Evolutionary conservation across 2,329 filamentous ascomycete genomes (phyloP).

Genomic region (Aspergillus oerlinghausenensis): DNA sequence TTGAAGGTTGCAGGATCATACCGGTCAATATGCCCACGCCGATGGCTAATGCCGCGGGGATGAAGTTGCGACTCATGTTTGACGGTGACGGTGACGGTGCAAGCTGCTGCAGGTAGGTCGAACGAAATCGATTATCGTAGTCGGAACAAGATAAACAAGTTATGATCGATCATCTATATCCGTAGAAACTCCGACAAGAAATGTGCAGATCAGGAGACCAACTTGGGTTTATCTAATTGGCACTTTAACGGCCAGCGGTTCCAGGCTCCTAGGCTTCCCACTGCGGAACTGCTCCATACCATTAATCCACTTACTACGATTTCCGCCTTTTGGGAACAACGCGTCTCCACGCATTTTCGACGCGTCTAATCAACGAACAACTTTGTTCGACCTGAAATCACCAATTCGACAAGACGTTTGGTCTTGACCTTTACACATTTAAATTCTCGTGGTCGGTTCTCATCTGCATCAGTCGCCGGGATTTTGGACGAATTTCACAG

Average conservation of each 20-base stretch:
- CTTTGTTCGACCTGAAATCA: background rate
- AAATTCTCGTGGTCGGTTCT: no score
- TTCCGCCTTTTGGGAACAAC: slow-evolving; percentile 4
- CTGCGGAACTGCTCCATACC: slow-evolving; percentile 13
- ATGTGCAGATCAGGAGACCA: background rate
- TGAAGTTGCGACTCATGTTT: slow-evolving; percentile 35
- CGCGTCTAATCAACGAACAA: slow-evolving; percentile 16
- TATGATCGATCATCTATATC: background rate
- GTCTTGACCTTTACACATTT: background rate
- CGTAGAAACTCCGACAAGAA: background rate
- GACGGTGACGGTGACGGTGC: background rate
- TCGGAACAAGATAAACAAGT: background rate
- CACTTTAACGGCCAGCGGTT: background rate
- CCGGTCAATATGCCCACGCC: slow-evolving; percentile 39
- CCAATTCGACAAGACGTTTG: background rate
- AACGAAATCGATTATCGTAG: background rate
- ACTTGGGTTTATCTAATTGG: no score
- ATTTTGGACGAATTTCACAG: background rate
- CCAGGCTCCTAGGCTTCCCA: background rate
- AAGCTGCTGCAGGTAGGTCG: background rate
- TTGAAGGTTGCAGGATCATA: slow-evolving; percentile 12
- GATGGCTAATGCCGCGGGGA: slow-evolving; percentile 35
- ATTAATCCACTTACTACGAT: slow-evolving; percentile 2
- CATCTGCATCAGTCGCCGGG: background rate
- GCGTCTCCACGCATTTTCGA: slow-evolving; percentile 25